A percentile compares a stretch with the other conserved stretches of the same genome.
Conservation (phyloP, 148 eudicot species). For the Amaranthus cruentus region DNA sequence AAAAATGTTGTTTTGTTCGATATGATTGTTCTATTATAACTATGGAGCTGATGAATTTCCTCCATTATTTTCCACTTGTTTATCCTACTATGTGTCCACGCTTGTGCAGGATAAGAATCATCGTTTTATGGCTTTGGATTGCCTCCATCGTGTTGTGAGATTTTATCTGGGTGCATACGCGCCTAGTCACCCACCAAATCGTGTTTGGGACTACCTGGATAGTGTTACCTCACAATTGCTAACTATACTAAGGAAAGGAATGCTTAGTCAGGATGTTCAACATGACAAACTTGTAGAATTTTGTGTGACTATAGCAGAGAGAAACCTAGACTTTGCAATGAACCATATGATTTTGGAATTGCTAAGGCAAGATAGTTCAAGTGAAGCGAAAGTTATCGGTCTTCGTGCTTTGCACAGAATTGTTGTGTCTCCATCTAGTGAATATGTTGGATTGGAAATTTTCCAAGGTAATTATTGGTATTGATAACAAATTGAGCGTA, state of each 20-base stretch:
- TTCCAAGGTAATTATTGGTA: constrained; percentile 65
- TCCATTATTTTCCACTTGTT: constrained; percentile 7
- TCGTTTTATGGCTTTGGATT: constrained; percentile 96
- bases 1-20: not conserved
- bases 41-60: not conserved
- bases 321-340: constrained; percentile 93
- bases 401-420: constrained; percentile 97
- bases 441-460: constrained; percentile 85
- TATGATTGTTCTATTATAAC: constrained; percentile 2
- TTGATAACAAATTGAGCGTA: not conserved
- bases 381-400: constrained; percentile 99
- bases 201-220: constrained; percentile 97
- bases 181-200: constrained; percentile 83
- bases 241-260: constrained; percentile 74
- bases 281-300: constrained; percentile 98
- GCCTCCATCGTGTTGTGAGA: constrained; percentile 91
- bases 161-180: constrained; percentile 93
- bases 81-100: constrained; percentile 10
- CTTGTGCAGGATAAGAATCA: constrained; percentile 91
- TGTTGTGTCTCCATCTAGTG: constrained; percentile 85
- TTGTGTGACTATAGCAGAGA: constrained; percentile 95
- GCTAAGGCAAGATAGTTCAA: constrained; percentile 91
- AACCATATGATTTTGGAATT: constrained; percentile 90
- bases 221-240: constrained; percentile 96
- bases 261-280: constrained; percentile 97